Percentiles rank a stretch among this genome's conserved stretches.
phyloP scores from a whole-genome alignment of 345 rosid species.

The Brassica incana region DNA sequence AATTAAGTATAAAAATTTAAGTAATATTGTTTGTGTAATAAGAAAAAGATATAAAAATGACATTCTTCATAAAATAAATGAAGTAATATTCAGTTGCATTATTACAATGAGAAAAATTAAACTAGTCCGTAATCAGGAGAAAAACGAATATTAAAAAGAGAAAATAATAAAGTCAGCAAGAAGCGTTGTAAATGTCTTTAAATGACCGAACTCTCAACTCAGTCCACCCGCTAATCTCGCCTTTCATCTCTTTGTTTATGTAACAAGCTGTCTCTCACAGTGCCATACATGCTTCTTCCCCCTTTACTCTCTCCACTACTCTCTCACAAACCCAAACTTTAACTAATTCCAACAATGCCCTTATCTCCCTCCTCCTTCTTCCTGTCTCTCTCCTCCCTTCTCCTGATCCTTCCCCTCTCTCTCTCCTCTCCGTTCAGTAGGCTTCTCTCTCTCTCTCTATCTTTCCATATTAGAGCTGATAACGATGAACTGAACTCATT shows the following conservation, averaged over 20 bases:
- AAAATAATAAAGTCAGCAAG: constrained; percentile 26
- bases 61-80: no score
- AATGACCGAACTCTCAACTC: constrained; percentile 21
- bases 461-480: constrained; percentile 40
- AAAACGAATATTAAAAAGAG: background rate
- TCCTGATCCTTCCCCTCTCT: constrained; percentile 28
- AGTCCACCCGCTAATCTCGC: constrained; percentile 45
- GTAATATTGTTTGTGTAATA: background rate
- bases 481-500: constrained; percentile 17
- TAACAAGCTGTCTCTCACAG: background rate
- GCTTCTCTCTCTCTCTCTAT: background rate
- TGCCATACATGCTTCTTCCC: constrained; percentile 3
- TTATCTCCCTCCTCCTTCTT: constrained; percentile 26
- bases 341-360: constrained; percentile 38
- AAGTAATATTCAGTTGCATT: background rate
- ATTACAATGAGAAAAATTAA: background rate
- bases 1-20: no score
- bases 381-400: constrained; percentile 31
- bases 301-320: constrained; percentile 23
- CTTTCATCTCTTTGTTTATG: background rate
- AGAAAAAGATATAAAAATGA: background rate
- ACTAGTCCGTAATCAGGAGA: background rate
- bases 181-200: constrained; percentile 26
- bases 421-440: constrained; percentile 37
- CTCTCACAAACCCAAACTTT: constrained; percentile 5